phyloP scores from a whole-genome alignment of 306 rosid species.

The Inga leiocalycina region DNA sequence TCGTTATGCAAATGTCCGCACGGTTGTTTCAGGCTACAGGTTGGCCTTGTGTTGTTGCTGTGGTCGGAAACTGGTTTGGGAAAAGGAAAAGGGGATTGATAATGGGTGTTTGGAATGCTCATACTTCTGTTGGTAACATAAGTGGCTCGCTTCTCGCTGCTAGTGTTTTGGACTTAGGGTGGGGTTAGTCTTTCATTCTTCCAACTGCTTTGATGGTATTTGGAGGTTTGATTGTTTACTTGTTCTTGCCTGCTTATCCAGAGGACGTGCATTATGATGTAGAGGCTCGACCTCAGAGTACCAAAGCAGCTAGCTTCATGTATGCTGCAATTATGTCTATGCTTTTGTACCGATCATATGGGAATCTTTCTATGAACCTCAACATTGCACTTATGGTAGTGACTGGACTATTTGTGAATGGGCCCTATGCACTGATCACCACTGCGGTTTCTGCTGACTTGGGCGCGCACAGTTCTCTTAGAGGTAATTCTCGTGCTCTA shows the following conservation, averaged over 20 bases:
- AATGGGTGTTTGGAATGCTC: conserved; percentile 92
- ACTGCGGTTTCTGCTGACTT: conserved; percentile 91
- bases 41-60: conserved; percentile 93
- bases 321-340: conserved; percentile 72
- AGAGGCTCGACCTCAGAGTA: conserved; percentile 52
- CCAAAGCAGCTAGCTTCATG: conserved; percentile 74
- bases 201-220: conserved; percentile 53
- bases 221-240: conserved; percentile 68
- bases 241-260: conserved; percentile 71
- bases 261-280: conserved; percentile 57
- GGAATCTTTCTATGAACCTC: conserved; percentile 51
- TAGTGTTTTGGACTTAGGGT: conserved; percentile 72
- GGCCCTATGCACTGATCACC: conserved; percentile 88
- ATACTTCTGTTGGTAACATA: conserved; percentile 83
- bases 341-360: conserved; percentile 62
- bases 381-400: conserved; percentile 76
- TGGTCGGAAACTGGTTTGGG: conserved; percentile 88
- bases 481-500: conserved; percentile 80
- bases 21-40: conserved; percentile 87
- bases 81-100: conserved; percentile 76
- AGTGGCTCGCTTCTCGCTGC: conserved; percentile 79
- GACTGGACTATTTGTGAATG: conserved; percentile 79
- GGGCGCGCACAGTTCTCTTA: conserved; percentile 77
- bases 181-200: conserved; percentile 84
- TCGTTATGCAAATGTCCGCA: conserved; percentile 72